A percentile compares a stretch with the other conserved stretches of the same genome.
These are phyloP conservation scores for Cicer chorassanicum DNA, from an alignment of 306 rosid species.

Conservation along the genomic window DNA sequence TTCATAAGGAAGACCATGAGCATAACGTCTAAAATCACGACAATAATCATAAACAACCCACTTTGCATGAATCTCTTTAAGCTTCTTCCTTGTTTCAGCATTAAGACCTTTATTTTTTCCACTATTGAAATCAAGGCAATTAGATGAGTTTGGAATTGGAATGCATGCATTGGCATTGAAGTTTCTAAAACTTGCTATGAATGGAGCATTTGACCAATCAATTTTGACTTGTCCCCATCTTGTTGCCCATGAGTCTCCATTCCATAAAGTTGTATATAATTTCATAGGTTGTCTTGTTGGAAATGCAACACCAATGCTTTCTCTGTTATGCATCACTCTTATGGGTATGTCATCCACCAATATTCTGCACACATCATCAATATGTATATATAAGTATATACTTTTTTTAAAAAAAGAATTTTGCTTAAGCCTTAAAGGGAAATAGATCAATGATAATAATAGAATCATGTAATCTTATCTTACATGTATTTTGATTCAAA, in stretches of 20 bases:
- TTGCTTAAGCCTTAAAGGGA: background rate
- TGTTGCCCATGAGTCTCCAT: constrained; percentile 61
- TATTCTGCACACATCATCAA: constrained; percentile 37
- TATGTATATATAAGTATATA: background rate
- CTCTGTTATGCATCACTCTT: constrained; percentile 47
- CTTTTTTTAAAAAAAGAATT: background rate
- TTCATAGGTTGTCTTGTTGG: constrained; percentile 57
- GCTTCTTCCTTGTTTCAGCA: constrained; percentile 9
- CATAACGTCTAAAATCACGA: constrained; percentile 49
- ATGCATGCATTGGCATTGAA: constrained; percentile 49
- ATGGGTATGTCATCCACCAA: constrained; percentile 52
- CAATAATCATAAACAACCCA: constrained; percentile 57
- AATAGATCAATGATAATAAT: background rate
- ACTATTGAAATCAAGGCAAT: constrained; percentile 35
- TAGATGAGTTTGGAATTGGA: background rate
- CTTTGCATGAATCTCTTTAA: constrained; percentile 31
- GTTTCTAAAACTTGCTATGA: constrained; percentile 45
- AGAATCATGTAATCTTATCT: background rate
- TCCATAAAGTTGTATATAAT: constrained; percentile 52
- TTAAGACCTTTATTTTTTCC: constrained; percentile 27
- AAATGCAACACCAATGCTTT: constrained; percentile 47
- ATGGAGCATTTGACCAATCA: constrained; percentile 48
- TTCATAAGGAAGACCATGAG: constrained; percentile 54
- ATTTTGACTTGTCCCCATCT: constrained; percentile 52
- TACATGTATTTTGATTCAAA: background rate